These are phyloP conservation scores for Dactylorhiza incarnata DNA, from an alignment of 106 monocot genomes.

Conservation along the genomic window DNA sequence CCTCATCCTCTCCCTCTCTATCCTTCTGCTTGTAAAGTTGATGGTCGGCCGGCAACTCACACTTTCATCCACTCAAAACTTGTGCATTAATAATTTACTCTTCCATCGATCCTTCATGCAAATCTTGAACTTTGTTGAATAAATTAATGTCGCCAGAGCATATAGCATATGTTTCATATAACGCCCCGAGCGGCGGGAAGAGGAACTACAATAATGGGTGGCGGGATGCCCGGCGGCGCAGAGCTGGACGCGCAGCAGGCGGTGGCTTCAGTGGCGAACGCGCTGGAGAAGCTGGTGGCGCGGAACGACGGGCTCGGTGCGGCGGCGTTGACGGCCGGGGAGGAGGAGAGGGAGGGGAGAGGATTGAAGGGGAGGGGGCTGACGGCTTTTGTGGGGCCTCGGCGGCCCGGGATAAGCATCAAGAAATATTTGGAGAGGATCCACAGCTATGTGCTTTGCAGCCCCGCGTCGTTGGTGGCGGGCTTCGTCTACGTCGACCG, in stretches of 20 bases:
- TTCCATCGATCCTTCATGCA: no score
- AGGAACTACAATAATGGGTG: no score
- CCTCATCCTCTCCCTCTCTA: no score
- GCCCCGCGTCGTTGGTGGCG: slow-evolving; percentile 72
- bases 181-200: no score
- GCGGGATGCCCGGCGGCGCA: neutral
- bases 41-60: no score
- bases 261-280: slow-evolving; percentile 21
- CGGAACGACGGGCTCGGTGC: slow-evolving; percentile 25
- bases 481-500: slow-evolving; percentile 73
- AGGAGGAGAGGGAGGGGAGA: neutral
- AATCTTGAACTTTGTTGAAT: no score
- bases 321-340: neutral
- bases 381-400: slow-evolving; percentile 42
- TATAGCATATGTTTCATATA: no score
- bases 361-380: slow-evolving; percentile 8
- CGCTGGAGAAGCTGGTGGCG: slow-evolving; percentile 32
- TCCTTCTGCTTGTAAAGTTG: no score
- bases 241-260: slow-evolving; percentile 8
- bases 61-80: no score
- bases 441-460: slow-evolving; percentile 54
- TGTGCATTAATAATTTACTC: no score
- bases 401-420: slow-evolving; percentile 60
- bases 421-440: slow-evolving; percentile 77
- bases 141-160: no score